Evolutionary conservation across 1,284 basidiomycete genomes (phyloP).

Genomic region (Pseudozyma tsukubaensis): DNA sequence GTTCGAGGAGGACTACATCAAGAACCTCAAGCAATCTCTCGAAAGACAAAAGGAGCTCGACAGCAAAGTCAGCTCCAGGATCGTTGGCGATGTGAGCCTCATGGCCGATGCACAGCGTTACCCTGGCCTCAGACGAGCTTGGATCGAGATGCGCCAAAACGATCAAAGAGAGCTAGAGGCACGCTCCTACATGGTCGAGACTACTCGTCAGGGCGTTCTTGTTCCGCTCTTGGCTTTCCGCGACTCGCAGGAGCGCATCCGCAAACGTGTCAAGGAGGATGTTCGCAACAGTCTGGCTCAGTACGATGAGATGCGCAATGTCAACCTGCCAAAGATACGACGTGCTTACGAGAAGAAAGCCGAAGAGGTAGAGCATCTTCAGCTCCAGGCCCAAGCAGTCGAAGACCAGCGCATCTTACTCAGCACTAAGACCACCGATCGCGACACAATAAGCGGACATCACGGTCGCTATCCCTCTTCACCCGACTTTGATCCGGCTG

Average conservation of each 20-base stretch:
- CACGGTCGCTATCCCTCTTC: conserved; percentile 20
- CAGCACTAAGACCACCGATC: conserved; percentile 31
- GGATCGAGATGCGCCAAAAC: conserved; percentile 58
- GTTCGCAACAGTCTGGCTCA: conserved; percentile 51
- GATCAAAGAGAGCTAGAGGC: conserved; percentile 57
- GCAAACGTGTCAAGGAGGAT: conserved; percentile 64
- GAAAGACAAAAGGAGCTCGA: conserved; percentile 63
- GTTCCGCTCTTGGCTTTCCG: conserved; percentile 59
- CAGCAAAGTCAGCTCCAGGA: conserved; percentile 54
- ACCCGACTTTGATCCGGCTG: conserved; percentile 16
- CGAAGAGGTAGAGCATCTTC: conserved; percentile 61
- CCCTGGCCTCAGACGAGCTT: conserved; percentile 46
- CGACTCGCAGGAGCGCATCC: conserved; percentile 64
- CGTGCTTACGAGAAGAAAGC: conserved; percentile 62
- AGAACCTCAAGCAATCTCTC: conserved; percentile 37
- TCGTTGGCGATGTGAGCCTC: conserved; percentile 44
- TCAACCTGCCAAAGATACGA: conserved; percentile 55
- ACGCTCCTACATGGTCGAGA: conserved; percentile 54
- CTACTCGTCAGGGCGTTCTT: conserved; percentile 50
- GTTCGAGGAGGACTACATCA: conserved; percentile 64
- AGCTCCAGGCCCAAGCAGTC: conserved; percentile 62
- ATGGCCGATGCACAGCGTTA: conserved; percentile 42
- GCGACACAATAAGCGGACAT: conserved; percentile 4
- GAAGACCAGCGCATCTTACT: conserved; percentile 64
- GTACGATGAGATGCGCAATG: conserved; percentile 63